phyloP scores from a whole-genome alignment of 106 monocot species.

The Dioscorea alata region DNA sequence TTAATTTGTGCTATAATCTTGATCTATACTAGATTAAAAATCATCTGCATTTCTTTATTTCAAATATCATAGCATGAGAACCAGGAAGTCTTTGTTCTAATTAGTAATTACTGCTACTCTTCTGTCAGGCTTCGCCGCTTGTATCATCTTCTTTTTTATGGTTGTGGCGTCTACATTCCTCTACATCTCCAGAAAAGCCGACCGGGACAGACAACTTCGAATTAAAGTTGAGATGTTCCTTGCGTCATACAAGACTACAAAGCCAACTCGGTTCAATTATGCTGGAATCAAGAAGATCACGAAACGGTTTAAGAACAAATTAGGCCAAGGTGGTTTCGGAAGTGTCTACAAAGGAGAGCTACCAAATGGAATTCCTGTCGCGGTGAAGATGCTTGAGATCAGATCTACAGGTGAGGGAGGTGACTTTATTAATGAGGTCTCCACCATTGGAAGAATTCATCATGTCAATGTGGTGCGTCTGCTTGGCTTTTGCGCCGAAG shows the following conservation, averaged over 20 bases:
- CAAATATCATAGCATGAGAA: too few species aligned
- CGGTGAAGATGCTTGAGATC: slow-evolving; percentile 12
- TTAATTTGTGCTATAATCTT: too few species aligned
- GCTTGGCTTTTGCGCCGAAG: slow-evolving; percentile 13
- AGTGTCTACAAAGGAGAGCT: slow-evolving; percentile 19
- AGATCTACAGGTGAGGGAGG: not conserved
- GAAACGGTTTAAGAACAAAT: slow-evolving; percentile 1
- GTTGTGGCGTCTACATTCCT: not conserved
- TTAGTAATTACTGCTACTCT: not conserved
- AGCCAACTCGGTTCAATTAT: slow-evolving; percentile 10
- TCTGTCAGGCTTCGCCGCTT: not conserved
- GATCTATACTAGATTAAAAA: too few species aligned
- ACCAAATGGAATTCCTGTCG: slow-evolving; percentile 15
- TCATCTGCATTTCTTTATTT: too few species aligned
- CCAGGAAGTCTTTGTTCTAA: too few species aligned
- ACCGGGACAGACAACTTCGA: not conserved
- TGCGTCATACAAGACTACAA: slow-evolving; percentile 1
- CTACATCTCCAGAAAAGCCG: not conserved
- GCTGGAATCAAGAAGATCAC: slow-evolving; percentile 10
- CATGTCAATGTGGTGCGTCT: slow-evolving; percentile 15
- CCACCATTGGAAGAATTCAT: slow-evolving; percentile 11
- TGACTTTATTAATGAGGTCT: slow-evolving; percentile 22
- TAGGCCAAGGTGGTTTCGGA: slow-evolving; percentile 16
- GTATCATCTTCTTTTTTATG: not conserved
- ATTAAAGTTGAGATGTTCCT: not conserved